A percentile compares a stretch with the other conserved stretches of the same genome.
phyloP scores from a whole-genome alignment of 306 rosid species.

The Biancaea sappan region DNA sequence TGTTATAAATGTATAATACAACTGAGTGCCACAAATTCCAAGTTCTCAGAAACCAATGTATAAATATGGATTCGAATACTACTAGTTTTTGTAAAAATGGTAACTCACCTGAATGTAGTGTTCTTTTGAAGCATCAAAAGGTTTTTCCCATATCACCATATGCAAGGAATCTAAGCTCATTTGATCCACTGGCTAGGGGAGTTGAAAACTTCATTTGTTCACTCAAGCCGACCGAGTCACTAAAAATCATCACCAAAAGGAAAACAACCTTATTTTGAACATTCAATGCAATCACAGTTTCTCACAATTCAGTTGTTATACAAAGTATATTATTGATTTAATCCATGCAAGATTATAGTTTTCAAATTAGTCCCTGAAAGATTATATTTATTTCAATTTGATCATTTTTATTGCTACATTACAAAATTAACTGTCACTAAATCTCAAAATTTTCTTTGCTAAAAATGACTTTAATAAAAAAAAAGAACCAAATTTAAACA shows the following conservation, averaged over 20 bases:
- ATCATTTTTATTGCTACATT: too few relatives aligned
- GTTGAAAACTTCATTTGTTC: slow-evolving; percentile 55
- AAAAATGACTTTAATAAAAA: too few relatives aligned
- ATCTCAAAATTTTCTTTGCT: too few relatives aligned
- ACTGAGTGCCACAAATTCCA: background rate
- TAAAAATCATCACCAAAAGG: slow-evolving; percentile 33
- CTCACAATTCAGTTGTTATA: background rate
- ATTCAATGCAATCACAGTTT: background rate
- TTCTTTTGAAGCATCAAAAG: slow-evolving; percentile 70
- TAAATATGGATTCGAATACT: slow-evolving; percentile 17
- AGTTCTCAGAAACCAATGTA: background rate
- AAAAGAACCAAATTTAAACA: too few relatives aligned
- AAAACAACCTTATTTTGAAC: background rate
- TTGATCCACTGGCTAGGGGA: slow-evolving; percentile 81
- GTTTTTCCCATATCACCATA: slow-evolving; percentile 95
- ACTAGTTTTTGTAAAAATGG: background rate
- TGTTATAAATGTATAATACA: background rate
- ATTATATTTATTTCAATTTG: too few relatives aligned
- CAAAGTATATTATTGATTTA: too few relatives aligned
- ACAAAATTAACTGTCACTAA: too few relatives aligned
- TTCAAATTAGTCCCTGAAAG: too few relatives aligned
- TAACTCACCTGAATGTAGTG: slow-evolving; percentile 85
- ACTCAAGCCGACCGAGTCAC: slow-evolving; percentile 80
- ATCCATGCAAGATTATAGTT: too few relatives aligned
- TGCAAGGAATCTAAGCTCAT: slow-evolving; percentile 65